These are phyloP conservation scores for Papilionanthe hybrid DNA, from an alignment of 116 monocot species.

Conservation along the genomic window DNA sequence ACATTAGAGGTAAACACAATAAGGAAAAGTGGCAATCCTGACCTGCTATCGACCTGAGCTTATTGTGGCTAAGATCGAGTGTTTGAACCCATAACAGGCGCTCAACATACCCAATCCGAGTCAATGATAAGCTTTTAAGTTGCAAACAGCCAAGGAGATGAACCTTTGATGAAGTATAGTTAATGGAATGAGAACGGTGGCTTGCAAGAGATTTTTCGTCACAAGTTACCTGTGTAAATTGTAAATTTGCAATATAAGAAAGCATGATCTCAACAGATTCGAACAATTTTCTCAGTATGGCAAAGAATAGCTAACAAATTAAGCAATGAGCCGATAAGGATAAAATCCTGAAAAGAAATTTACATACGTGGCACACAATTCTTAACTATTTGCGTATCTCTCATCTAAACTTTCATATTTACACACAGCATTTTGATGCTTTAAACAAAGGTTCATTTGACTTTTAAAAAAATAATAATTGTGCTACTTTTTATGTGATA, in stretches of 20 bases:
- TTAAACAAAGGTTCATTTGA: no score
- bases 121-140: constrained; percentile 57
- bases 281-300: no score
- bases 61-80: constrained; percentile 90
- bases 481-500: no score
- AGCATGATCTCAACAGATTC: neutral
- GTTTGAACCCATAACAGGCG: constrained; percentile 75
- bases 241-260: neutral
- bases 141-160: constrained; percentile 21
- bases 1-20: neutral
- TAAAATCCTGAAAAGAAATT: no score
- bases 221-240: constrained; percentile 55
- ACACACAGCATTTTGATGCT: no score
- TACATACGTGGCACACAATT: no score
- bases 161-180: constrained; percentile 15
- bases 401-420: no score
- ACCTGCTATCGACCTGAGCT: constrained; percentile 82
- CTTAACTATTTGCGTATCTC: no score
- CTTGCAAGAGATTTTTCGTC: constrained; percentile 44
- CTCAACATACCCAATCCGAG: constrained; percentile 69
- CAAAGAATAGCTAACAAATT: no score
- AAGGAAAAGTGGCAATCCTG: neutral
- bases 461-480: no score
- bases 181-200: constrained; percentile 25
- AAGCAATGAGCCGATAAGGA: no score